Base-by-base conservation (phyloP, 1,139 yeast species). In the Pichia sp. region DNA sequence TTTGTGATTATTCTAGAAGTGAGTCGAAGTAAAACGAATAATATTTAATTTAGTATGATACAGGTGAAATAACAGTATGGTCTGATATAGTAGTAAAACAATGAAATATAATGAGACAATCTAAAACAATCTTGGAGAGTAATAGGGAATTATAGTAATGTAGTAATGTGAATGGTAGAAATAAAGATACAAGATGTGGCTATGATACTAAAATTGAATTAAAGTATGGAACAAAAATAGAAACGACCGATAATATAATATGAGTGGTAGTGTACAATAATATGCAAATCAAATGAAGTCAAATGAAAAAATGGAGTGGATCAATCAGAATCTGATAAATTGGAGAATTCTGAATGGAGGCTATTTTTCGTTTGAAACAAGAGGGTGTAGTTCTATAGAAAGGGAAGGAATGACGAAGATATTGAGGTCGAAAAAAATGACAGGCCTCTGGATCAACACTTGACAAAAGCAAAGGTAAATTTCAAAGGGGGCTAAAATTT, bases 131-230 rank as follows among this genome's bases (percentile, higher is more conserved):
- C 7, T 15, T 32, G 34, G 17, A n/a, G 7, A 14, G 18, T 7
- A 32, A 32, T 32, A n/a, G 14, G 7, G n/a, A 32, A 32, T 28
- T 12, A 12, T 10, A 28, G 3, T 10, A 6, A 5, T 32, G 14
- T 32, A n/a, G 19, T 30, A 30, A 30, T 11, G 17, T n/a, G n/a
- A n/a, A n/a, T n/a, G n/a, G n/a, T 15, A n/a, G 18, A 40, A 40
- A 34, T 40, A 40, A 33, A 34, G 38, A 33, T 40, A 40, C 44
- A 40, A 40, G 24, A 17, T 18, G 22, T 30, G 31, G 33, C 44
- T 40, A 40, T 40, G 19, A 34, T 34, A 40, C 38, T 40, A 28
- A 38, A 39, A 36, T 38, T 7, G 14, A 28, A 8, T n/a, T 32
- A 22, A 21, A 40, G 22, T 19, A 33, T 18, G 12, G 14, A 33